Conservation (phyloP, 257 asterid species). For the Lavandula angustifolia region DNA sequence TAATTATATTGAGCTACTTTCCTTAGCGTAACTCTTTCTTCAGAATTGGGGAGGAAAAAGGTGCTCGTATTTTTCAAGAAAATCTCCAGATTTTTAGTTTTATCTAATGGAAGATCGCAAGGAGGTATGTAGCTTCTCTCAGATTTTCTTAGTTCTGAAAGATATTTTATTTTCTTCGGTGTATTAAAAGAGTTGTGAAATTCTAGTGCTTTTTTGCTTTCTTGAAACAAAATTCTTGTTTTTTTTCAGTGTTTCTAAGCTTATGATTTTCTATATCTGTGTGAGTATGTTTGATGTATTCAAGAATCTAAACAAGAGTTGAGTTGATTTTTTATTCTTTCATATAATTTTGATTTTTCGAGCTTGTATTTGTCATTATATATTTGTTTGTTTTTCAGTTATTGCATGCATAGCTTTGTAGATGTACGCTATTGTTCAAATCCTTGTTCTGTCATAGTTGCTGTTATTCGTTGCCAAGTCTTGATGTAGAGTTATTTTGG, state of each 20-base stretch:
- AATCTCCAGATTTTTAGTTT: slow-evolving; percentile 18
- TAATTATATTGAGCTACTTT: neutral
- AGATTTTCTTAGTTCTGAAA: neutral
- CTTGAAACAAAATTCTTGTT: neutral
- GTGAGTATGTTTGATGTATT: slow-evolving; percentile 1
- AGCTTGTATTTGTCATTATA: slow-evolving; percentile 11
- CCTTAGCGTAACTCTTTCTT: slow-evolving; percentile 4
- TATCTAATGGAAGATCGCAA: slow-evolving; percentile 53
- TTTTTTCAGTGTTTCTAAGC: no score
- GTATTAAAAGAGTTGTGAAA: neutral
- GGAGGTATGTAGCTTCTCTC: slow-evolving; percentile 42
- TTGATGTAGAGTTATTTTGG: slow-evolving; percentile 13
- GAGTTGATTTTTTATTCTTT: neutral
- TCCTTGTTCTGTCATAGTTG: slow-evolving; percentile 15
- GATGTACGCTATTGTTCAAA: neutral
- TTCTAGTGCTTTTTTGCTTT: neutral
- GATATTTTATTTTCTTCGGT: neutral
- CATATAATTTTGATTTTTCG: neutral
- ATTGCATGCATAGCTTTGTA: slow-evolving; percentile 32
- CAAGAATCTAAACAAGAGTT: slow-evolving; percentile 15
- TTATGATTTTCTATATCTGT: neutral
- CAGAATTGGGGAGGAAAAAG: slow-evolving; percentile 21
- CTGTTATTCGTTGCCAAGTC: neutral
- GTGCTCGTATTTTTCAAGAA: slow-evolving; percentile 18
- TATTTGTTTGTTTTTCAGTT: slow-evolving; percentile 17